Evolutionary conservation across 106 monocot species (phyloP).

Genomic region (Dendrobium chrysotoxum): DNA sequence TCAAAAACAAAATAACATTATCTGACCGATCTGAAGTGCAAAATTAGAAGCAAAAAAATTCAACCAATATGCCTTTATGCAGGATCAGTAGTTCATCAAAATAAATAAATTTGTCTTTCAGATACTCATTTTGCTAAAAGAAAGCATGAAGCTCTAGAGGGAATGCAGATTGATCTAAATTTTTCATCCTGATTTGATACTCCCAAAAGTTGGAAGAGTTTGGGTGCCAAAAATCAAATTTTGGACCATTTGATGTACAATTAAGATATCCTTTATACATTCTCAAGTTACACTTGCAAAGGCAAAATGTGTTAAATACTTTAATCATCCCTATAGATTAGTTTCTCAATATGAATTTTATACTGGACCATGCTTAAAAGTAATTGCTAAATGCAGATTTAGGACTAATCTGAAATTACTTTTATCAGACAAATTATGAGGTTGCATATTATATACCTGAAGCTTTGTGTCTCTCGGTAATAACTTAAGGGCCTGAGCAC

Average conservation of each 20-base stretch:
- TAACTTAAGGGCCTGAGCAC: slow-evolving; percentile 82
- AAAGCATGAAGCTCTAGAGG: too few species aligned
- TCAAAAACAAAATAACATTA: too few species aligned
- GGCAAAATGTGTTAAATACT: neutral
- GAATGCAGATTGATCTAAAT: too few species aligned
- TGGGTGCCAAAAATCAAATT: neutral
- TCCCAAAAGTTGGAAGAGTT: neutral
- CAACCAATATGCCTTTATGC: too few species aligned
- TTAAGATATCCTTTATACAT: neutral
- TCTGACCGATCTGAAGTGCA: too few species aligned
- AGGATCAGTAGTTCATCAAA: too few species aligned
- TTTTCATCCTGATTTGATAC: too few species aligned
- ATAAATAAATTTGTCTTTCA: too few species aligned
- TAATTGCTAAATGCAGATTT: neutral
- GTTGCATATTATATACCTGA: slow-evolving; percentile 45
- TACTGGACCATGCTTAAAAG: neutral
- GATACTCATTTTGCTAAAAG: too few species aligned
- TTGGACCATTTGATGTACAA: slow-evolving; percentile 1
- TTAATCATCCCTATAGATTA: neutral
- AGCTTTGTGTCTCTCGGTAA: slow-evolving; percentile 89
- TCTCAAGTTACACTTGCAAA: neutral
- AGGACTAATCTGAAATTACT: neutral
- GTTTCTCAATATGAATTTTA: neutral
- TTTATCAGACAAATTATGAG: neutral
- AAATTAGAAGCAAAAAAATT: too few species aligned